A percentile compares a stretch with the other conserved stretches of the same genome.
Conservation (phyloP, 202 grass and related monocot genomes). For the Saccharum hybrid region DNA sequence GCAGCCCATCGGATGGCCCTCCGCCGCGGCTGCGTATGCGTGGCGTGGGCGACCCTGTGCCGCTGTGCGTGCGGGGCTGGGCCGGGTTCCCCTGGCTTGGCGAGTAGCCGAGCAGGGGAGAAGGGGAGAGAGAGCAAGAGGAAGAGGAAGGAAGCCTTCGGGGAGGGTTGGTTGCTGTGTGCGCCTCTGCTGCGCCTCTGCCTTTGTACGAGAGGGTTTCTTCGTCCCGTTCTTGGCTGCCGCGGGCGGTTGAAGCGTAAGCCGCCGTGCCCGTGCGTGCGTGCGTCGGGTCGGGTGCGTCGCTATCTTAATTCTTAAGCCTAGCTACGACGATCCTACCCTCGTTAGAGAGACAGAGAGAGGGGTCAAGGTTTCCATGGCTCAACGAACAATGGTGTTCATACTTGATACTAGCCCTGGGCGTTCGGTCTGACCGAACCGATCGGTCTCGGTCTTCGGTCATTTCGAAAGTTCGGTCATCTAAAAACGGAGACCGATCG, state of each 20-base stretch:
- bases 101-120: not conserved
- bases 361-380: not conserved
- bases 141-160: not conserved
- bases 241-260: not conserved
- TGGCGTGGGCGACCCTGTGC: not conserved
- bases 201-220: conserved; percentile 11
- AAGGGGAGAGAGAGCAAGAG: too few species aligned
- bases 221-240: not conserved
- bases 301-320: not conserved
- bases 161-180: conserved; percentile 13
- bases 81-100: not conserved
- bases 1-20: conserved; percentile 57
- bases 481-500: too few species aligned
- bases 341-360: not conserved
- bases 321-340: too few species aligned
- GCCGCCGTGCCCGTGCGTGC: not conserved
- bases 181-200: too few species aligned
- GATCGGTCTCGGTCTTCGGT: too few species aligned
- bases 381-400: too few species aligned
- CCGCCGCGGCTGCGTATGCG: not conserved
- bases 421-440: too few species aligned
- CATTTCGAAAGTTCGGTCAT: too few species aligned
- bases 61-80: not conserved
- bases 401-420: too few species aligned
- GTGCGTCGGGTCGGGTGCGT: not conserved